Evolutionary conservation across 176 grass and related monocot species (phyloP), one percentile per base, ranked within the genome.

Genomic region (Stipa capillata): DNA sequence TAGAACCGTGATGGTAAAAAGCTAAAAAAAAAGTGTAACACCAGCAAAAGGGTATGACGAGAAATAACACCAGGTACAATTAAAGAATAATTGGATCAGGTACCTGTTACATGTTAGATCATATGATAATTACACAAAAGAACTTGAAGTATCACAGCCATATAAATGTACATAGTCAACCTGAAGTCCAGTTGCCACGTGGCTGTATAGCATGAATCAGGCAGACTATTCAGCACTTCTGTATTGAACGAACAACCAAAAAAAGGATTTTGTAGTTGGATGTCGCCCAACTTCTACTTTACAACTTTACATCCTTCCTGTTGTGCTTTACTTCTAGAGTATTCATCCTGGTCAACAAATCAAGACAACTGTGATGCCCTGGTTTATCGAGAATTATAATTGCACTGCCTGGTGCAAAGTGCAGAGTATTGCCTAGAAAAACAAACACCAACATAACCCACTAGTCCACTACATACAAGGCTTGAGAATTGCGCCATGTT

Each of bases 201-300:
- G 15, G 65, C 11, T 69, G 34, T 72, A 69, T 65, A 68, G 45
- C 73, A 32, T 43, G 43, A 78, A 71, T 68, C 50, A 69, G 5
- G 29, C 4, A 41, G 21, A 74, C 25, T 27, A 45, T 65, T 58
- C 67, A 80, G 11, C 50, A 75, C 4, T 49, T 83, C 7, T 55
- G 33, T 51, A 59, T 53, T 36, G 36, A 59, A 61, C 32, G 77
- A 69, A 43, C 16, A 63, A 62, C 35, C 4, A 33, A 39, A 64
- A 61, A 17, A 57, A 48, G 5, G 10, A 27, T 27, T 58, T 33
- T 68, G 7, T 68, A 42, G 47, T 41, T 70, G 14, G 65, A 83
- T 69, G 67, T 60, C 68, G 53, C 24, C 78, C 51, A 39, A 72
- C 28, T 77, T 82, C 71, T 64, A 88, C 6, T 74, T 69, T 73